These are phyloP conservation scores for Rhodamnia argentea DNA, from an alignment of 345 rosid species.

Conservation along the genomic window DNA sequence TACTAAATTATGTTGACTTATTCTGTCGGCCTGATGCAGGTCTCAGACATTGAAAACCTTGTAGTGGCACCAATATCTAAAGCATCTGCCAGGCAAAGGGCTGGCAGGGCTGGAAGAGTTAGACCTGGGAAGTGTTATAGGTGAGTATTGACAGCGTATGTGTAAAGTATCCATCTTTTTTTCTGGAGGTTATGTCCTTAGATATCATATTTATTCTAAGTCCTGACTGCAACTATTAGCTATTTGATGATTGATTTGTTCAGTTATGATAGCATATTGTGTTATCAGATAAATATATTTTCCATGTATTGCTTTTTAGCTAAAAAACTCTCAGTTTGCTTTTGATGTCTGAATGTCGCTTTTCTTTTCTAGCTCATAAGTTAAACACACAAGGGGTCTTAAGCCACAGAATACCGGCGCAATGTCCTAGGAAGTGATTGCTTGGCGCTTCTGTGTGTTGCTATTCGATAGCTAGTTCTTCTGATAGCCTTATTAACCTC, in stretches of 20 bases:
- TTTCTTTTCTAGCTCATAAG: background rate
- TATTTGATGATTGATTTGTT: background rate
- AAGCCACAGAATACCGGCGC: background rate
- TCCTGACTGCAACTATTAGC: background rate
- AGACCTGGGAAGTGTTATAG: constrained; percentile 98
- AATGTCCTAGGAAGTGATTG: background rate
- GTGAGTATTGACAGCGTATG: constrained; percentile 13
- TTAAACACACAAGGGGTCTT: background rate
- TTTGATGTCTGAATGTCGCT: background rate
- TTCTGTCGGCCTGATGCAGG: constrained; percentile 19
- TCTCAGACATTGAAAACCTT: constrained; percentile 87
- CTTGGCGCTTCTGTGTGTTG: background rate
- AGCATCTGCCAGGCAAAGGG: constrained; percentile 95
- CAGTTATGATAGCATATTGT: background rate
- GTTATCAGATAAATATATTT: background rate
- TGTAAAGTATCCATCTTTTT: background rate
- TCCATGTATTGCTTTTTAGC: background rate
- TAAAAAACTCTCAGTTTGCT: background rate
- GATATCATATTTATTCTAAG: background rate
- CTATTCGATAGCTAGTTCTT: background rate
- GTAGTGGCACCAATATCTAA: constrained; percentile 91
- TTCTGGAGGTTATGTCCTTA: background rate
- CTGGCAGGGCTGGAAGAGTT: constrained; percentile 97
- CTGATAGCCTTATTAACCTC: background rate
- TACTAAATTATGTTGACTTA: background rate